Evolutionary conservation across 1,139 yeast species (phyloP), one percentile per base, ranked within the genome.

Genomic region (Yamadazyma trypodendri): DNA sequence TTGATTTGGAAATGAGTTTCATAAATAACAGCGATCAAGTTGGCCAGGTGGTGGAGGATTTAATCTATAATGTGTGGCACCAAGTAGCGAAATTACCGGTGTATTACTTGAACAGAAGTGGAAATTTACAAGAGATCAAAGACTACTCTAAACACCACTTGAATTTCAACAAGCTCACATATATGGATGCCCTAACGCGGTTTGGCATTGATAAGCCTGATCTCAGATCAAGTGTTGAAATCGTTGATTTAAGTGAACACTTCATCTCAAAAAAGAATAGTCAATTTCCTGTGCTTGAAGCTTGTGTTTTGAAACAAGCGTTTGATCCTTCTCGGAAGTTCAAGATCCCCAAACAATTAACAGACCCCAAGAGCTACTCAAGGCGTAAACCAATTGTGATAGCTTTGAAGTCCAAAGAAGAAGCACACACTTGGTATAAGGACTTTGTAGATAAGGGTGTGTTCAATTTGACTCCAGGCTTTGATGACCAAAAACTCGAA

Each of bases 151-250:
- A 39, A 35, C 49, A 47, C 24, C 47, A 52, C 3, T 39, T 52
- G 14, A 42, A 46, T 6, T 68, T 84, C 39, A 59, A 69, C 1
- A 72, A 71, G 40, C 52, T 89, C 43, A 65, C 77, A 2, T 92
- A 92, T 52, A 50, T 58, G 1, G 84, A 86, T 8, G 96, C 90
- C 0, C 72, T 94, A 59, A 56, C 75, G 2, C 66, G 64, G 17
- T 92, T 79, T 54, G 99, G 99, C 17, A 86, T 90, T 37, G 99
- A 92, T 56, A 92, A 92, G 58, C 99, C 99, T 0, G 97, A 92
- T 57, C 61, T 92, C 48, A 70, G 97, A 43, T 82, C 84, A 0
- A 59, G 64, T 6, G 51, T 87, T 30, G 59, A 68, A 27, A 77
- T 90, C 31, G 46, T 56, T 2, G 69, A 77, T 42, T 51, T 89